Evolutionary conservation across 2,329 filamentous ascomycete genomes (phyloP).

Genomic region (Xylariaceae sp.): DNA sequence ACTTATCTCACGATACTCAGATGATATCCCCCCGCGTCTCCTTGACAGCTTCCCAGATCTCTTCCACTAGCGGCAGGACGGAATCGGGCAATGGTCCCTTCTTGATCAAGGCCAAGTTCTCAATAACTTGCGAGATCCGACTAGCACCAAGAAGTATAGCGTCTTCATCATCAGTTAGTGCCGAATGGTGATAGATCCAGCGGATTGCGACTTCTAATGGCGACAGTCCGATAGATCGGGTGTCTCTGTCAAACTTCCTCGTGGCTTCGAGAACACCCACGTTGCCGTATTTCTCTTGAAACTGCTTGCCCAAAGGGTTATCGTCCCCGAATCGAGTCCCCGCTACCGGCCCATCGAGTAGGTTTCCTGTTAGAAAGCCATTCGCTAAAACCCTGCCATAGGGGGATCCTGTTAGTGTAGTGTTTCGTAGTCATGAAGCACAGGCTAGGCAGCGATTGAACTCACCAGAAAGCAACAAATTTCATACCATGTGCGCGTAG

Average conservation of each 20-base stretch:
- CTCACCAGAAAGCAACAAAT: conserved; percentile 19
- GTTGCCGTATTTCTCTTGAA: conserved; percentile 28
- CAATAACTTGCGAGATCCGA: conserved; percentile 28
- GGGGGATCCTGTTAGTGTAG: not conserved
- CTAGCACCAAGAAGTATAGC: conserved; percentile 35
- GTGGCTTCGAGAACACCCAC: conserved; percentile 28
- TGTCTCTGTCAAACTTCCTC: conserved; percentile 28
- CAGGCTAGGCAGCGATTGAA: not conserved
- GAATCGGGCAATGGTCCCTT: conserved; percentile 32
- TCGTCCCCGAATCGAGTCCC: conserved; percentile 29
- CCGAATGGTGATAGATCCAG: conserved; percentile 33
- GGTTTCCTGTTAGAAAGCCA: conserved; percentile 35
- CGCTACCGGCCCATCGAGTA: conserved; percentile 22
- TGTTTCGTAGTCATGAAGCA: not conserved
- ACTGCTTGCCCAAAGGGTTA: conserved; percentile 15
- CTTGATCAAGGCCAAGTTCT: conserved; percentile 26
- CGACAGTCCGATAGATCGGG: conserved; percentile 21
- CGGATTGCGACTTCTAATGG: conserved; percentile 34
- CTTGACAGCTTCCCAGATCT: conserved; percentile 23
- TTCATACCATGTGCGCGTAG: conserved; percentile 29
- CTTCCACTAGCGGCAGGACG: conserved; percentile 17
- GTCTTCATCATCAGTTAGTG: conserved; percentile 24
- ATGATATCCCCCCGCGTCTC: conserved; percentile 15
- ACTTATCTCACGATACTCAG: too few species aligned
- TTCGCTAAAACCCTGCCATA: conserved; percentile 13